Conservation (phyloP, 768 basidiomycete species). For the Tephrocybe sp. region DNA sequence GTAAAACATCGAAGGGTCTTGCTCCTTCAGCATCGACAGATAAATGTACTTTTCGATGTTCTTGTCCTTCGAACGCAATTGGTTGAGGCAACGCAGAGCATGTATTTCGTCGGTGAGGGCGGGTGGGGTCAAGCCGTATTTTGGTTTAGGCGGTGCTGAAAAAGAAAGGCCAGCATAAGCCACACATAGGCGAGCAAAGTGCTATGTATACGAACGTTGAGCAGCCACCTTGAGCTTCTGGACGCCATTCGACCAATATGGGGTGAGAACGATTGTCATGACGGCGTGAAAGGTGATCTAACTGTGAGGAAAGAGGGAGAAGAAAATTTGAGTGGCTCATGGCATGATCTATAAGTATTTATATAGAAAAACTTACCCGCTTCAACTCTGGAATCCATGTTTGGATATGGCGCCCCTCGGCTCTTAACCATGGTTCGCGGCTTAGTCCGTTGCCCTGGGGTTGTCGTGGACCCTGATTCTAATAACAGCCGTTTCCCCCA, state of each 20-base stretch:
- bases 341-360: background rate
- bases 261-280: conserved; percentile 68
- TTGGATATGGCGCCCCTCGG: conserved; percentile 9
- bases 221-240: conserved; percentile 67
- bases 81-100: conserved; percentile 57
- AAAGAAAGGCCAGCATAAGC: conserved; percentile 10
- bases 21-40: conserved; percentile 70
- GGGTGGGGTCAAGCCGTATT: conserved; percentile 63
- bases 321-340: background rate
- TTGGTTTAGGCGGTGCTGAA: conserved; percentile 41
- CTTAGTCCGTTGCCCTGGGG: conserved; percentile 10
- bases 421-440: conserved; percentile 3
- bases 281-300: conserved; percentile 7
- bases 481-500: conserved; percentile 1
- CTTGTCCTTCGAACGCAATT: conserved; percentile 74
- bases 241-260: conserved; percentile 68
- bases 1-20: conserved; percentile 79
- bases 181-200: conserved; percentile 4
- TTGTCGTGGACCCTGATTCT: conserved; percentile 11
- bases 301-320: conserved; percentile 1
- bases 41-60: conserved; percentile 85
- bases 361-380: conserved; percentile 12
- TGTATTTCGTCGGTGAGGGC: conserved; percentile 54
- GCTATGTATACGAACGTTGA: conserved; percentile 43
- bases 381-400: conserved; percentile 13